Conservation (phyloP, 768 basidiomycete genomes). For the Mycena haematopus region DNA sequence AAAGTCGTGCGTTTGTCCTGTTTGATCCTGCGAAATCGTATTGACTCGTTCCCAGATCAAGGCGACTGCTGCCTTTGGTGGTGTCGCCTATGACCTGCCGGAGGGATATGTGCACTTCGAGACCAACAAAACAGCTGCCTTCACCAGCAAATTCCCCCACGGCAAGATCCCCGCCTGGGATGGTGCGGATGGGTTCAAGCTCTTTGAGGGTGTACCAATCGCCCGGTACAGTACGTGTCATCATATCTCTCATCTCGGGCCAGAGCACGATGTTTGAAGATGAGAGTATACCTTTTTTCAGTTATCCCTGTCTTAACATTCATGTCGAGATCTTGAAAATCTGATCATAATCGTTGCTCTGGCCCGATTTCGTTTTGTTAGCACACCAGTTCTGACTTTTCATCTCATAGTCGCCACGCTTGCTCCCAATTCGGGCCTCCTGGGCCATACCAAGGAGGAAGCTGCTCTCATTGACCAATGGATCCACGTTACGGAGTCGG, state of each 20-base stretch:
- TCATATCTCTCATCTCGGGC: conserved; percentile 26
- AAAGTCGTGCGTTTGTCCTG: conserved; percentile 52
- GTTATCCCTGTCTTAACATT: conserved; percentile 78
- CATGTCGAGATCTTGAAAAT: conserved; percentile 58
- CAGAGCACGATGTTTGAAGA: conserved; percentile 39
- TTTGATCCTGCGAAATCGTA: conserved; percentile 7
- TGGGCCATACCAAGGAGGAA: conserved; percentile 70
- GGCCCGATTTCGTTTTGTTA: conserved; percentile 9
- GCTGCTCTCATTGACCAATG: conserved; percentile 86
- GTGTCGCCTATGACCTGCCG: conserved; percentile 61
- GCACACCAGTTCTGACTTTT: conserved; percentile 23
- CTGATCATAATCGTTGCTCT: conserved; percentile 38
- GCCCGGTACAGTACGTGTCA: conserved; percentile 84
- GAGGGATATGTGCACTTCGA: conserved; percentile 62
- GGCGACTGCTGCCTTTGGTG: conserved; percentile 66
- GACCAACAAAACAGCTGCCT: conserved; percentile 75
- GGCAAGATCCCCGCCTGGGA: conserved; percentile 90
- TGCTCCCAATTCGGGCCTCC: conserved; percentile 79
- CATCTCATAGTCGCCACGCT: conserved; percentile 68
- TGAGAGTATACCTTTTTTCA: conserved; percentile 56
- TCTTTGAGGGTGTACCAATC: conserved; percentile 82
- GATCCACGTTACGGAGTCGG: conserved; percentile 74
- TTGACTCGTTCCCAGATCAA: conserved; percentile 42
- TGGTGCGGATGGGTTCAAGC: conserved; percentile 73
- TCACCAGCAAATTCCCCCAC: conserved; percentile 74